phyloP scores from a whole-genome alignment of 768 basidiomycete genomes.

The Pulveroboletus sp. region DNA sequence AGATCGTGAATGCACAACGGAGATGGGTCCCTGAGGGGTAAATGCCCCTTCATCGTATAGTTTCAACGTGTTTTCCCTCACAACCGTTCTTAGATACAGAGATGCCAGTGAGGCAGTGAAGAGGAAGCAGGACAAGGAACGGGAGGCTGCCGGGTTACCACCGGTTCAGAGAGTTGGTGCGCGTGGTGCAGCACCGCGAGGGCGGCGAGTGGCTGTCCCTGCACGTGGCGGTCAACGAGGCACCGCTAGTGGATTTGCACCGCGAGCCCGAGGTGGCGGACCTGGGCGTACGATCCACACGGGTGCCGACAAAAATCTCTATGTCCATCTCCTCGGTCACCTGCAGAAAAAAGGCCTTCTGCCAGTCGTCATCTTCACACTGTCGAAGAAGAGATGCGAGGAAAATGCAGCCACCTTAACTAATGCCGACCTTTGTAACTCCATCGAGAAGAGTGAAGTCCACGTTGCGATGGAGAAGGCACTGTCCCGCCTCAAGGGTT shows the following conservation, averaged over 20 bases:
- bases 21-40: constrained; percentile 73
- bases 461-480: constrained; percentile 94
- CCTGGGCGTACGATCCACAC: constrained; percentile 56
- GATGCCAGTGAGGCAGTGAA: constrained; percentile 83
- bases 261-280: constrained; percentile 42
- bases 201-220: constrained; percentile 41
- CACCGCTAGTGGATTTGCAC: constrained; percentile 36
- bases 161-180: constrained; percentile 84
- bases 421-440: constrained; percentile 81
- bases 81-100: constrained; percentile 59
- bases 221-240: constrained; percentile 55
- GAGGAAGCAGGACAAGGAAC: constrained; percentile 96
- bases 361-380: constrained; percentile 94
- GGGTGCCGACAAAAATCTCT: constrained; percentile 82
- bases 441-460: constrained; percentile 94
- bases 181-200: constrained; percentile 56
- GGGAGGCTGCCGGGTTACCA: constrained; percentile 88
- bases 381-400: constrained; percentile 96
- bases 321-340: constrained; percentile 85
- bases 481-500: constrained; percentile 85
- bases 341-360: constrained; percentile 82
- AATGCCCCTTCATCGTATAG: background rate
- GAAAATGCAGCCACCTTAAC: constrained; percentile 90
- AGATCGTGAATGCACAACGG: constrained; percentile 83
- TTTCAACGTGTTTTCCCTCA: background rate